These are phyloP conservation scores for Leccinellum rugosiceps DNA, from an alignment of 768 basidiomycete species.

Conservation along the genomic window DNA sequence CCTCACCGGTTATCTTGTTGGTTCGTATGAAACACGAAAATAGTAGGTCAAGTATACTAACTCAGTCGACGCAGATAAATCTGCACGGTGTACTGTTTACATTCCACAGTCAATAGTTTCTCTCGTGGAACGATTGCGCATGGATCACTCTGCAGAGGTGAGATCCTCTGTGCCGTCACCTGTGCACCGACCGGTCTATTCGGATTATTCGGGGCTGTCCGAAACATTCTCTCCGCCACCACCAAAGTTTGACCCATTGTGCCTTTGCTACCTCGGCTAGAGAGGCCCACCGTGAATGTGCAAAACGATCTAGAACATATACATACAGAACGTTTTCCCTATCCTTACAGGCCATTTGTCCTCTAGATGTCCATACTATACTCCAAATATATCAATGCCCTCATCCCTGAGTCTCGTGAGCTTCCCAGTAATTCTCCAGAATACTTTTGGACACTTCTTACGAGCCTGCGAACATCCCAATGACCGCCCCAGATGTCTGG, in stretches of 20 bases:
- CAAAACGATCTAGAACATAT: constrained; percentile 5
- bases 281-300: constrained; percentile 11
- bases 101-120: constrained; percentile 36
- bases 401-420: no score
- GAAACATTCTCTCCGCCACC: constrained; percentile 41
- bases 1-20: constrained; percentile 52
- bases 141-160: constrained; percentile 60
- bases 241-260: constrained; percentile 12
- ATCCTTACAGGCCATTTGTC: no score
- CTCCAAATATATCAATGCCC: no score
- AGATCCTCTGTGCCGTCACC: constrained; percentile 50
- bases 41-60: constrained; percentile 5
- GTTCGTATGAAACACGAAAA: constrained; percentile 39
- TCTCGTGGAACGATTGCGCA: constrained; percentile 46
- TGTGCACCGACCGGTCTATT: constrained; percentile 14
- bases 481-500: no score
- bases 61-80: constrained; percentile 12
- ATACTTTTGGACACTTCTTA: no score
- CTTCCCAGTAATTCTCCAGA: no score
- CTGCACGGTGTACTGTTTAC: constrained; percentile 5
- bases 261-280: not conserved
- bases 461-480: no score
- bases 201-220: constrained; percentile 20
- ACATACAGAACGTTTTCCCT: constrained; percentile 12
- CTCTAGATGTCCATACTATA: no score